Percentiles rank a stretch among this genome's conserved stretches.
Conservation (phyloP, 2,329 filamentous ascomycete genomes). For the Fusarium bulbicola region DNA sequence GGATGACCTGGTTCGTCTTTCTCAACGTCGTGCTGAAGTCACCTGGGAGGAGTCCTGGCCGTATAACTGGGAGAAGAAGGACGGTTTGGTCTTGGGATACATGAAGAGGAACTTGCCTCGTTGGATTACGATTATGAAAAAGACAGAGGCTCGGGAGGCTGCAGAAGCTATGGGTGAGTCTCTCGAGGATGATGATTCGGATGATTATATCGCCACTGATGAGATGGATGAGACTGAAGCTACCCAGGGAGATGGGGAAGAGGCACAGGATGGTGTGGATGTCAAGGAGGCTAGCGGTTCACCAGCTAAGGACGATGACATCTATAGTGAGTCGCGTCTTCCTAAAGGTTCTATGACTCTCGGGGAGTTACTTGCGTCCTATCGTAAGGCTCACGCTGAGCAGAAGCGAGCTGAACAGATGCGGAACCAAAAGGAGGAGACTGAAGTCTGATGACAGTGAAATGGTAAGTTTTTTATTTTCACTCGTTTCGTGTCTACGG, state of each 20-base stretch:
- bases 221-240: not conserved
- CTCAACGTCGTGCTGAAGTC: not conserved
- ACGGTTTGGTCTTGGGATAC: not conserved
- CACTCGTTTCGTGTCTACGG: not conserved
- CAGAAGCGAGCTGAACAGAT: not conserved
- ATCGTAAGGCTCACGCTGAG: not conserved
- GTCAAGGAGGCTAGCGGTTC: too few relatives aligned
- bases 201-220: not conserved
- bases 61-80: not conserved
- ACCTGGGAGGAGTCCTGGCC: not conserved
- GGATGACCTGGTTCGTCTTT: not conserved
- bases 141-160: not conserved
- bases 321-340: not conserved
- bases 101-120: not conserved
- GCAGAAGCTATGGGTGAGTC: not conserved
- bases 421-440: not conserved
- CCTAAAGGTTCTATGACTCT: not conserved
- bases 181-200: not conserved
- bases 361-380: not conserved
- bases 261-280: not conserved
- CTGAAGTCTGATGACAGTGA: accelerated
- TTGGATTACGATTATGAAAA: not conserved
- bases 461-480: not conserved
- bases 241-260: too few relatives aligned
- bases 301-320: not conserved